phyloP scores from a whole-genome alignment of 164 flowering plant species.

The Liriodendron chinense region DNA sequence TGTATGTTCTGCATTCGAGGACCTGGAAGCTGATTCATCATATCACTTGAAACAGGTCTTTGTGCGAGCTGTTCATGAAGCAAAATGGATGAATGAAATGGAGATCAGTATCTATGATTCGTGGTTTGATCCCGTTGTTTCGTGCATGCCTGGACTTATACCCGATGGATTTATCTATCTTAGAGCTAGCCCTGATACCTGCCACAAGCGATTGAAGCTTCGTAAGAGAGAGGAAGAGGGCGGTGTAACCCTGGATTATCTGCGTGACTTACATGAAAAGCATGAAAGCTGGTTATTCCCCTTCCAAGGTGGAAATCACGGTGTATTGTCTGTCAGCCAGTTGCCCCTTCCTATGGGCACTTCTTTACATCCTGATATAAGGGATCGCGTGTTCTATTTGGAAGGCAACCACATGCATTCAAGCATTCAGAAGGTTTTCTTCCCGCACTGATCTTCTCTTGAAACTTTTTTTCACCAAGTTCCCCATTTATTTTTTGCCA shows the following conservation, averaged over 20 bases:
- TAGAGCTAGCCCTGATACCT: slow-evolving; percentile 96
- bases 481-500: slow-evolving; percentile 2
- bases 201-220: slow-evolving; percentile 82
- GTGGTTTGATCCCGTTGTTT: slow-evolving; percentile 98
- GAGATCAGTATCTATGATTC: slow-evolving; percentile 99
- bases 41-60: slow-evolving; percentile 55
- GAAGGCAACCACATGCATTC: slow-evolving; percentile 96
- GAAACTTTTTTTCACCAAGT: neutral
- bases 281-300: slow-evolving; percentile 99
- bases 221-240: slow-evolving; percentile 90
- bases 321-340: slow-evolving; percentile 68
- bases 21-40: neutral
- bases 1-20: neutral
- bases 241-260: slow-evolving; percentile 83
- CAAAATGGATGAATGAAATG: slow-evolving; percentile 99
- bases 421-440: slow-evolving; percentile 81
- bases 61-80: slow-evolving; percentile 98
- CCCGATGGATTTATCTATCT: slow-evolving; percentile 97
- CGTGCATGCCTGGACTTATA: slow-evolving; percentile 83
- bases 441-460: neutral
- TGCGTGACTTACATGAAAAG: slow-evolving; percentile 85
- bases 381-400: slow-evolving; percentile 80
- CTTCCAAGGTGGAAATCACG: slow-evolving; percentile 68
- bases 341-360: slow-evolving; percentile 48
- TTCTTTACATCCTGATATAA: slow-evolving; percentile 78